These are phyloP conservation scores for Acanthamoeba triangularis DNA, from an alignment of 208 protist species.

Conservation along the genomic window DNA sequence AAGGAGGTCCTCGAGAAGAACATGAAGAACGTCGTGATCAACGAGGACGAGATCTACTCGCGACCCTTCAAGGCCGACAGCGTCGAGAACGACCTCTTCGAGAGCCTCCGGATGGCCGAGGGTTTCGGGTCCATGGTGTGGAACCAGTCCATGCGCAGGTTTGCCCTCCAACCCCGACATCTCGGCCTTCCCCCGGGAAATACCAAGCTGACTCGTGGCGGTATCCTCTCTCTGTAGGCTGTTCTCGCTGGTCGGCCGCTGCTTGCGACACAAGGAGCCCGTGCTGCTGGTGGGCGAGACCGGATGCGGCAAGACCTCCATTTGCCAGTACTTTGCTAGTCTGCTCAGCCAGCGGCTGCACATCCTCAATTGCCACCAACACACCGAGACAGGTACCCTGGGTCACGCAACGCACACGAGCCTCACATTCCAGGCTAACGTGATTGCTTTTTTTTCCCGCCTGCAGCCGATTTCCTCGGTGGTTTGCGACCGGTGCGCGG, in stretches of 20 bases:
- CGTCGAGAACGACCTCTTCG: constrained; percentile 10
- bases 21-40: constrained; percentile 86
- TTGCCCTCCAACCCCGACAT: too few relatives aligned
- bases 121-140: constrained; percentile 94
- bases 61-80: background rate
- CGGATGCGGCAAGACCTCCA: constrained; percentile 99
- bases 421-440: background rate
- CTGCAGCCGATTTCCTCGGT: constrained; percentile 79
- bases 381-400: constrained; percentile 98
- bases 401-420: constrained; percentile 99
- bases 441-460: too few relatives aligned
- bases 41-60: constrained; percentile 83
- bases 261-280: constrained; percentile 92
- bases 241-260: constrained; percentile 96
- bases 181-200: too few relatives aligned
- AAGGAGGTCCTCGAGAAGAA: constrained; percentile 92
- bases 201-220: too few relatives aligned
- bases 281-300: constrained; percentile 99
- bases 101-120: background rate
- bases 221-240: constrained; percentile 87
- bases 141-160: constrained; percentile 96
- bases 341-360: constrained; percentile 93
- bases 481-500: constrained; percentile 92
- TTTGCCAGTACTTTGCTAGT: constrained; percentile 97
- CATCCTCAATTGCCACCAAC: constrained; percentile 99